Evolutionary conservation across 2,329 filamentous ascomycete species (phyloP).

Genomic region (Colletotrichum spaethianum): DNA sequence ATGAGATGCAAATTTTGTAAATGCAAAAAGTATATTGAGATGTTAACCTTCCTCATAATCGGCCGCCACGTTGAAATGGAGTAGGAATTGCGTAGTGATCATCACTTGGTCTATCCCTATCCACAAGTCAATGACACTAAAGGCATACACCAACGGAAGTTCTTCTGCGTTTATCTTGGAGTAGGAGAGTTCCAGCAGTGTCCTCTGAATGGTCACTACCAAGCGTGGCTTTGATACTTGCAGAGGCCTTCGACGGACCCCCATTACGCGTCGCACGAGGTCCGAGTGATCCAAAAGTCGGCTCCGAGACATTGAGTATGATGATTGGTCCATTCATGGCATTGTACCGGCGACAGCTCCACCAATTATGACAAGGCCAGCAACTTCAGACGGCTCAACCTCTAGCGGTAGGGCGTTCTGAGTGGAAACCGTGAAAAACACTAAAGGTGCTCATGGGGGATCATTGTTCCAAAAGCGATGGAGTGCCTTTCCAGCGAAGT

Average conservation of each 20-base stretch:
- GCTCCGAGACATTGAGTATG: background rate
- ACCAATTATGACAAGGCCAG: rapidly evolving
- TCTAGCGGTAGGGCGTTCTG: too few species aligned
- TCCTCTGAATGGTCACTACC: background rate
- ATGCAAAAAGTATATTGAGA: too few species aligned
- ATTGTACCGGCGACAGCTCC: background rate
- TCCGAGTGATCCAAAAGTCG: too few species aligned
- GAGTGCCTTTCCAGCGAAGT: rapidly evolving
- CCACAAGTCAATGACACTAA: too few species aligned
- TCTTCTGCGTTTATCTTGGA: background rate
- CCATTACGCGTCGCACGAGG: too few species aligned
- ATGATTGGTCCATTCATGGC: background rate
- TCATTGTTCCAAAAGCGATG: background rate
- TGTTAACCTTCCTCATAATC: too few species aligned
- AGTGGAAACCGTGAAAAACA: background rate
- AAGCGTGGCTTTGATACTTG: background rate
- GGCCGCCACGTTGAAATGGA: too few species aligned
- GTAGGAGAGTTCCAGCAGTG: rapidly evolving
- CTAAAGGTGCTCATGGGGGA: background rate
- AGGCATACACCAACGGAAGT: too few species aligned
- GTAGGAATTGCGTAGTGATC: too few species aligned
- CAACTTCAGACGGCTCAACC: background rate
- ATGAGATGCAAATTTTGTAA: too few species aligned
- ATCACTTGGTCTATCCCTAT: too few species aligned
- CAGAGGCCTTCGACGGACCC: background rate